Conservation (phyloP, 805 yeast genomes). For the Teunomyces cretensis region DNA sequence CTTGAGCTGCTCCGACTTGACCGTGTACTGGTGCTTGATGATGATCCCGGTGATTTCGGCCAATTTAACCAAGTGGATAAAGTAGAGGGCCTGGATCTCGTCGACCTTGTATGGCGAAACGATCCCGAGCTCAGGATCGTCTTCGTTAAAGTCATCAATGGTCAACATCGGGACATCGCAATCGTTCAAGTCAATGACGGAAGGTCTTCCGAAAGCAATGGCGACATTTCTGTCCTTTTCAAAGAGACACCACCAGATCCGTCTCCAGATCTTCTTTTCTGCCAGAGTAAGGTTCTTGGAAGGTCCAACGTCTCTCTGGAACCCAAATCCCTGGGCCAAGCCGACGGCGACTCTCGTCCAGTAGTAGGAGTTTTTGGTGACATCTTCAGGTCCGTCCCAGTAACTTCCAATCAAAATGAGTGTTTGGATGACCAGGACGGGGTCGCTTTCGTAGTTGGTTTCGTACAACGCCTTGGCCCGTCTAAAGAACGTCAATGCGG, state of each 20-base stretch:
- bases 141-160: constrained; percentile 62
- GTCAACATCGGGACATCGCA: constrained; percentile 75
- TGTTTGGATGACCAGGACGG: constrained; percentile 60
- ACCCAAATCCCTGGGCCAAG: constrained; percentile 73
- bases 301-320: constrained; percentile 57
- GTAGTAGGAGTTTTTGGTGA: constrained; percentile 62
- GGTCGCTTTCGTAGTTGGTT: constrained; percentile 65
- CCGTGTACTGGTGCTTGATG: constrained; percentile 66
- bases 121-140: constrained; percentile 37
- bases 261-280: constrained; percentile 53
- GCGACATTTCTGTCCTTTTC: constrained; percentile 69
- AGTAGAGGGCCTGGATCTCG: constrained; percentile 52
- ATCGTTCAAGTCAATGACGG: constrained; percentile 65
- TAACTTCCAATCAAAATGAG: constrained; percentile 61
- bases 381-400: constrained; percentile 74
- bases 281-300: constrained; percentile 38
- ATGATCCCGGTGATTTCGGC: constrained; percentile 72
- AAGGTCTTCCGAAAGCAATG: constrained; percentile 73
- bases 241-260: constrained; percentile 78
- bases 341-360: constrained; percentile 71
- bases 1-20: constrained; percentile 59
- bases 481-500: constrained; percentile 54
- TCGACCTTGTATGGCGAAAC: constrained; percentile 46
- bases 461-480: constrained; percentile 77
- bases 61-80: constrained; percentile 62